Evolutionary conservation across 352 stramenopile genomes (phyloP), one percentile per base, ranked within the genome.

Genomic region (Pythium periplocum): DNA sequence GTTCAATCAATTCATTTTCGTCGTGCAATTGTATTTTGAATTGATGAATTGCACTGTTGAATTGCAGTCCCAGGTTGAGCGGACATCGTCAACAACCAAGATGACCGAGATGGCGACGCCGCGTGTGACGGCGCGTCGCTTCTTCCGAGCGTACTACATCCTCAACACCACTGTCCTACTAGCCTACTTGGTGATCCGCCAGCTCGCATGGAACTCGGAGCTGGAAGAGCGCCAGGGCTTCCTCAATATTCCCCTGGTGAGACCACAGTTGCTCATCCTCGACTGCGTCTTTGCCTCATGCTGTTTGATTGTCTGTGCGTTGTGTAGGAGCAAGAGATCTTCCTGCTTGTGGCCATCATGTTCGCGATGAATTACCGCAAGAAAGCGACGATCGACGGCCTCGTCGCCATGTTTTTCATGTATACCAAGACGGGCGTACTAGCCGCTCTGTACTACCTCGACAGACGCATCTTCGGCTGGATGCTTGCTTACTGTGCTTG

Each of bases 321-420:
- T 7, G 48, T 50, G 12, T 46, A 87, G 74, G 80, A 91, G 46
- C 69, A 87, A 41, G 78, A 91, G 51, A 83, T 91, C 54, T 71
- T 87, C 9, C 31, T 87, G 55, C 51, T 91, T n/a, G 70, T 79
- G 26, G 30, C 69, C 32, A 72, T 65, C 6, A 76, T 78, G 31
- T 81, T 73, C 51, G 47, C 75, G 40, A 59, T 91, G 17, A 91
- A 89, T 62, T 87, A 84, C 59, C 80, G 77, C 57, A 91, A 89
- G 67, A 85, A 86, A 55, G 72, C 80, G 48, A 89, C 80, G 35
- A 51, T 67, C 10, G 80, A 91, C 33, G 80, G 75, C 32, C 67
- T 83, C 52, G 45, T 89, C 38, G 59, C 78, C n/a, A 69, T 85
- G 50, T 69, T 86, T 49, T 86, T 87, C 59, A 63, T 85, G 57